Base-by-base conservation (phyloP, 805 yeast genomes). In the Nakazawaea ishiwadae region DNA sequence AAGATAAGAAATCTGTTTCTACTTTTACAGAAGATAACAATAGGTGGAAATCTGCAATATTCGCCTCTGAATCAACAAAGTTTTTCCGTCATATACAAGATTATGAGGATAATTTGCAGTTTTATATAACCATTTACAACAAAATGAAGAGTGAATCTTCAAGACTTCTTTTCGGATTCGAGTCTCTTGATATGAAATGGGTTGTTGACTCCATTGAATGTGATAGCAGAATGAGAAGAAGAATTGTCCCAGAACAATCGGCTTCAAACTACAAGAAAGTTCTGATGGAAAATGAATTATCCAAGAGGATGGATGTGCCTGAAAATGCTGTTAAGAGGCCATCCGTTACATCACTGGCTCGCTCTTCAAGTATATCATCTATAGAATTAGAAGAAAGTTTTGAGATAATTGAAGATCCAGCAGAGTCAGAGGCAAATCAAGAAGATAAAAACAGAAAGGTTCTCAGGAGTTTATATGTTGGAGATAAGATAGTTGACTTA, bases 391-490 rank as follows among this genome's bases (percentile, higher is more conserved):
- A 51, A 8, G 54, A 49, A 17, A 52, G 48, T 2, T 71, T 67
- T 50, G 81, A 76, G 42, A 34, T 75, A 15, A 51, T 76, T 17
- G 72, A 71, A 11, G 71, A 63, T 14, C 60, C 63, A 29, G 60
- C 56, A 0, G 55, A 59, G n/a, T 53, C 59, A 26, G 69, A 62
- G 28, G 39, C 50, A 4, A 53, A 45, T 3, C 69, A 71, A 40
- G 83, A 79, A 47, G 95, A 86, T 55, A 78, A 77, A 51, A 85
- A 87, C 55, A 63, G 95, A 42, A 83, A 81, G 52, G 82, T 88
- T 1, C 61, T 87, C 16, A 70, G 90, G 44, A 75, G 85, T 50
- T 62, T 88, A 41, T 79, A 65, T 49, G 71, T 77, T 39, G 84
- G 84, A 12, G 96, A 88, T 55, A 71, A 71, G 35, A 84, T 89